Evolutionary conservation across 371 early-diverging fungal genomes (phyloP).

Genomic region (Saksenaea vasiformis): DNA sequence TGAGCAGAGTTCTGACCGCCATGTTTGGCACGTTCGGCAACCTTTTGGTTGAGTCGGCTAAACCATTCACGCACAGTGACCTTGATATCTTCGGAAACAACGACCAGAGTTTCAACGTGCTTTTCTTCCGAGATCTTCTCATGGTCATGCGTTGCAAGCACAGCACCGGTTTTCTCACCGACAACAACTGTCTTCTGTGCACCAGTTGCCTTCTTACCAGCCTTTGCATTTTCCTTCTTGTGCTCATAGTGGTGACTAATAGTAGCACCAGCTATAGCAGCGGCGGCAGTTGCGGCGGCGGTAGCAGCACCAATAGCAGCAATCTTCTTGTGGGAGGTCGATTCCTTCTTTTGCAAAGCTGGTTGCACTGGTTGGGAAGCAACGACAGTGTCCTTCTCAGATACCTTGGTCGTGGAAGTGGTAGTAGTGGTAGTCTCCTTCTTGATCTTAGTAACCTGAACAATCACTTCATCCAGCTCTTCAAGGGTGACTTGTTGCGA

Average conservation of each 20-base stretch:
- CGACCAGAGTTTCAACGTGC: not conserved
- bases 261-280: constrained; percentile 10
- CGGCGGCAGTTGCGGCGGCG: constrained; percentile 11
- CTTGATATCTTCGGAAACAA: constrained; percentile 8
- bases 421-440: not conserved
- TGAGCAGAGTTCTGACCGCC: constrained; percentile 15
- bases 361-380: not conserved
- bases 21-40: constrained; percentile 26
- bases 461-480: constrained; percentile 4
- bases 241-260: constrained; percentile 9
- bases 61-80: constrained; percentile 19
- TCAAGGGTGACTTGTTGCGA: constrained; percentile 6
- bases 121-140: not conserved
- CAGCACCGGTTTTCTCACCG: constrained; percentile 7
- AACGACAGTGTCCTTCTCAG: not conserved
- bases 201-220: constrained; percentile 15
- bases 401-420: not conserved
- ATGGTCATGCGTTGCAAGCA: constrained; percentile 10
- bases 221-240: constrained; percentile 7
- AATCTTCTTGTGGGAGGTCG: constrained; percentile 2
- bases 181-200: constrained; percentile 16
- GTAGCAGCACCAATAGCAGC: constrained; percentile 12
- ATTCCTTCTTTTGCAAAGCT: not conserved
- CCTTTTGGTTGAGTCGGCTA: constrained; percentile 17
- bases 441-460: not conserved